These are phyloP conservation scores for Colletotrichum lindemuthianum DNA, from an alignment of 2,329 filamentous ascomycete genomes.

Conservation along the genomic window DNA sequence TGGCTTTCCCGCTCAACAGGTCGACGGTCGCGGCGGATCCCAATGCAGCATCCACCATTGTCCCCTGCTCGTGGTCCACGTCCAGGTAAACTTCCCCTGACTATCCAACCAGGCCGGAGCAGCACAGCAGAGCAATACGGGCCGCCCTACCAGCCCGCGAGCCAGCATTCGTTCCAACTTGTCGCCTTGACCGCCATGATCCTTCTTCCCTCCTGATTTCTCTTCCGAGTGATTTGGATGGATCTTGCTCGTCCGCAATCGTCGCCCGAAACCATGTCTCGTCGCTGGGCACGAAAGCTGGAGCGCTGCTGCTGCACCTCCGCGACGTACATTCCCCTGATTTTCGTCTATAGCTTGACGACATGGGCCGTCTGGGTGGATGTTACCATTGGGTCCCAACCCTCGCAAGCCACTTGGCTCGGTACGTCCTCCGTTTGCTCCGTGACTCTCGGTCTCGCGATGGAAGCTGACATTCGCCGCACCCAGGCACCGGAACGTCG, in stretches of 20 bases:
- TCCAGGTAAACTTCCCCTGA: constrained; percentile 22
- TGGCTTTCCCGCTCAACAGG: neutral
- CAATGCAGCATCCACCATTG: neutral
- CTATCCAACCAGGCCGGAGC: constrained; percentile 21
- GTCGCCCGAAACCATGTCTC: constrained; percentile 60
- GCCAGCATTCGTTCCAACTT: constrained; percentile 11
- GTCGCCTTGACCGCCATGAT: constrained; percentile 30
- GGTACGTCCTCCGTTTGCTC: constrained; percentile 54
- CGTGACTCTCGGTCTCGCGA: constrained; percentile 27
- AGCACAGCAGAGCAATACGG: constrained; percentile 21
- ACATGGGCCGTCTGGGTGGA: constrained; percentile 94
- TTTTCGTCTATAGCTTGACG: constrained; percentile 89
- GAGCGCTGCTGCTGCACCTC: constrained; percentile 87
- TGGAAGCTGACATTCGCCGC: constrained; percentile 34
- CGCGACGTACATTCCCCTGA: constrained; percentile 85
- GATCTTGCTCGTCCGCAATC: constrained; percentile 27
- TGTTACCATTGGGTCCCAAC: constrained; percentile 73
- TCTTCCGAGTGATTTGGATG: constrained; percentile 34
- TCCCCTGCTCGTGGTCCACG: constrained; percentile 13
- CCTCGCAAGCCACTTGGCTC: constrained; percentile 64
- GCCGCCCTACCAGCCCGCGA: constrained; percentile 21
- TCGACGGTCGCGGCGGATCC: neutral
- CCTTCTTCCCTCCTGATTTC: constrained; percentile 13
- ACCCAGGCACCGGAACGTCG: constrained; percentile 64
- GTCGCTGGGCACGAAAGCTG: constrained; percentile 73